Evolutionary conservation across 768 basidiomycete species (phyloP).

Genomic region (Saitozyma podzolica): DNA sequence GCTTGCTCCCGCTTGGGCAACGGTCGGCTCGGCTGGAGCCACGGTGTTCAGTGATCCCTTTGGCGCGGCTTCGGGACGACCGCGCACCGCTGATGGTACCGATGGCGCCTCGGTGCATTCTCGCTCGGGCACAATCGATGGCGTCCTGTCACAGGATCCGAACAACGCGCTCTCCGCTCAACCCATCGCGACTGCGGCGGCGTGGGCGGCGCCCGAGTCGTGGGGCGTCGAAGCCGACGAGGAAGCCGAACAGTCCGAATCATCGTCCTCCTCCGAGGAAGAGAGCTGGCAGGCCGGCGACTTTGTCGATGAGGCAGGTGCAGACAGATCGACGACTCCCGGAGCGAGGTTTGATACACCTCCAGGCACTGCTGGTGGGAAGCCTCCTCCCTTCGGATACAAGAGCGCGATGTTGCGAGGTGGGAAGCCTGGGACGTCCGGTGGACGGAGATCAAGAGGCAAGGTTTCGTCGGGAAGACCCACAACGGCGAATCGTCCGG

Average conservation of each 20-base stretch:
- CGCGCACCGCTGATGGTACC: neutral
- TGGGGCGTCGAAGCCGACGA: conserved; percentile 57
- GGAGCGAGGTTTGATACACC: too few relatives aligned
- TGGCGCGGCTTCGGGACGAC: conserved; percentile 11
- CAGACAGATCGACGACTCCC: too few relatives aligned
- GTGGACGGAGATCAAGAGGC: too few relatives aligned
- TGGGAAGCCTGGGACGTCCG: too few relatives aligned
- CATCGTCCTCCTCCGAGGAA: conserved; percentile 18
- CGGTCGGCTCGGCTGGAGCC: conserved; percentile 4
- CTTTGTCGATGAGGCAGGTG: too few relatives aligned
- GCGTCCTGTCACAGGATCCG: too few relatives aligned
- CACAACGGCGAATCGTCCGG: neutral
- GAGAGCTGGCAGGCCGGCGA: conserved; percentile 10
- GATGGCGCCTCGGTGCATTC: neutral
- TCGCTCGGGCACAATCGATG: neutral
- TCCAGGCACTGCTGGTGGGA: too few relatives aligned
- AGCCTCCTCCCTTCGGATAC: too few relatives aligned
- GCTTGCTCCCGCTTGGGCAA: conserved; percentile 31
- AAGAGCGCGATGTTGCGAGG: too few relatives aligned
- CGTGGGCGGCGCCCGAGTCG: conserved; percentile 57
- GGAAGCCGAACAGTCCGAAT: conserved; percentile 39
- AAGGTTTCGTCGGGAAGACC: too few relatives aligned
- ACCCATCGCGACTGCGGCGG: conserved; percentile 50
- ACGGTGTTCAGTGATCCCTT: conserved; percentile 51
- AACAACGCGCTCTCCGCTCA: neutral